Evolutionary conservation across 139 green algal species (phyloP), one percentile per base, ranked within the genome.

Genomic region (Mesostigma viride): DNA sequence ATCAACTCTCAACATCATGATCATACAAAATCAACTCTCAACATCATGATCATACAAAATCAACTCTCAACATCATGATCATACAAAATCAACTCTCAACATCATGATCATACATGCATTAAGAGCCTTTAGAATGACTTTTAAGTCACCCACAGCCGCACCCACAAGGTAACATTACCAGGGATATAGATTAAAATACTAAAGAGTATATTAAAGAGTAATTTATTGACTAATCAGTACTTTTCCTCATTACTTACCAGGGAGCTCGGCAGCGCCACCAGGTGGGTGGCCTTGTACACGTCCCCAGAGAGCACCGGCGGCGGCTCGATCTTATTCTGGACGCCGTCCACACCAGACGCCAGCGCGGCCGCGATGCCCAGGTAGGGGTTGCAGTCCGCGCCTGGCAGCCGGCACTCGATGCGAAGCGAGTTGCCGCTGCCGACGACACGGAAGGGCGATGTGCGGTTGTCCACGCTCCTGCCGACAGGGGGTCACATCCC

Each of bases 401-500:
- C 58, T 14, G 24, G 24, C 24, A 65, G 20, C 8, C 58, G 58
- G 31, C 58, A 65, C 27, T 65, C 58, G 11, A 65, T 40, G 17
- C 58, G 58, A 5, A 65, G 24, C 4, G 8, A 14, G 8, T 45
- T 65, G 27, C 58, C 58, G 4, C 5, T 4, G 5, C 58, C 58
- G 58, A 36, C 20, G 22, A 65, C 5, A 5, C 58, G 58, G 58
- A 65, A 65, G 4, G 24, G 24, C 5, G 31, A 8, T 3, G 58
- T 65, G 27, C 58, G 58, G 58, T 65, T 65, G 30, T 65, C 58
- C 20, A 30, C 6, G 53, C 53, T 62, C 40, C 40, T 53, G 17
- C 17, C 14, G 17, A 17, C 14, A 24, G 26, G 17, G 5, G 11
- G 26, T 14, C n/a, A n/a, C n/a, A n/a, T n/a, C n/a, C n/a, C n/a